These are phyloP conservation scores for Mortierella claussenii DNA, from an alignment of 192 early-diverging fungal genomes.

Conservation along the genomic window DNA sequence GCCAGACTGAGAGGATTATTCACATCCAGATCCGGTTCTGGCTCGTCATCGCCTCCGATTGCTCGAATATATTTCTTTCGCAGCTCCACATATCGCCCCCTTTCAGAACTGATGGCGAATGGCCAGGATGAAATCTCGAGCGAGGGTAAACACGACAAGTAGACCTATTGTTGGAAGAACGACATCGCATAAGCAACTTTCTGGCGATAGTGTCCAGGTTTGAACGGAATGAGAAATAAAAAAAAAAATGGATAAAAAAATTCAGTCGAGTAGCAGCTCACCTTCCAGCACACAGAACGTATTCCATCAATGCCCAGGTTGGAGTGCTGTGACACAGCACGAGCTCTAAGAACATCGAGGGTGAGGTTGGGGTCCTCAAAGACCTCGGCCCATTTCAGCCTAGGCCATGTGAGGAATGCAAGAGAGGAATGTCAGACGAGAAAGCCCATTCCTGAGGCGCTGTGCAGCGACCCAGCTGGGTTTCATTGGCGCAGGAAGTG, in stretches of 20 bases:
- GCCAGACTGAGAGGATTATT: slow-evolving; percentile 91
- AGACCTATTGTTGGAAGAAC: slow-evolving; percentile 46
- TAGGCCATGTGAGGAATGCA: too few species aligned
- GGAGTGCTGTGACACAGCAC: slow-evolving; percentile 53
- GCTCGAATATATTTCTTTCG: slow-evolving; percentile 72
- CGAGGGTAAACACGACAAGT: slow-evolving; percentile 61
- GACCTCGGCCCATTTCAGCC: slow-evolving; percentile 59
- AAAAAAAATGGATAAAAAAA: neutral
- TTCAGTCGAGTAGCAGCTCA: slow-evolving; percentile 6
- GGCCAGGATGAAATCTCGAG: slow-evolving; percentile 68
- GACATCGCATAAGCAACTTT: neutral
- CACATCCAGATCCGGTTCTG: slow-evolving; percentile 66
- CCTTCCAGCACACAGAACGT: slow-evolving; percentile 71
- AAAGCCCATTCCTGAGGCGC: too few species aligned
- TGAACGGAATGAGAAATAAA: too few species aligned
- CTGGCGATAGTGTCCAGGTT: too few species aligned
- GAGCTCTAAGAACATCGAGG: slow-evolving; percentile 53
- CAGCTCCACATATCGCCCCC: slow-evolving; percentile 74
- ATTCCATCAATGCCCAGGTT: slow-evolving; percentile 61
- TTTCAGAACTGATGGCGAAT: slow-evolving; percentile 67
- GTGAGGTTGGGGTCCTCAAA: slow-evolving; percentile 63
- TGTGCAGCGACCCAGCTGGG: too few species aligned
- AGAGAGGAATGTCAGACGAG: too few species aligned
- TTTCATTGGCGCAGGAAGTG: neutral
- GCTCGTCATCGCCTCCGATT: slow-evolving; percentile 56